These are phyloP conservation scores for Heterobasidion parviporum DNA, from an alignment of 1,284 basidiomycete species.

Conservation along the genomic window DNA sequence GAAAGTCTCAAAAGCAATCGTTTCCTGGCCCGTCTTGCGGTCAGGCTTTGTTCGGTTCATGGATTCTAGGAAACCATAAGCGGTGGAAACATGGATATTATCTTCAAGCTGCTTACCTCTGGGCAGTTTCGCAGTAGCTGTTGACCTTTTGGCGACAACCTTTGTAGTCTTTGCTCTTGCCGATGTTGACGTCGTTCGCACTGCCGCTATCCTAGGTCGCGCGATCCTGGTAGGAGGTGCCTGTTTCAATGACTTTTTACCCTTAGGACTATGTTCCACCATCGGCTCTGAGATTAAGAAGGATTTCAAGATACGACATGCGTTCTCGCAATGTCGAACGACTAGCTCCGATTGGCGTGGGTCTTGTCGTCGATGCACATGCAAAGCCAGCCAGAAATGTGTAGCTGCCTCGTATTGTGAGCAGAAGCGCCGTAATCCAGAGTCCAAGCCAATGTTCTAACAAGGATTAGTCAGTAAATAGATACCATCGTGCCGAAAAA, in stretches of 20 bases:
- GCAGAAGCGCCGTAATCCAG: constrained; percentile 26
- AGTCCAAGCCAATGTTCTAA: constrained; percentile 37
- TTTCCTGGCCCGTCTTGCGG: no score
- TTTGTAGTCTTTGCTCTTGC: constrained; percentile 1
- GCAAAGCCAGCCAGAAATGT: constrained; percentile 59
- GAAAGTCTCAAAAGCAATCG: constrained; percentile 36
- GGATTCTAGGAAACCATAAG: no score
- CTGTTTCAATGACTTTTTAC: constrained; percentile 18
- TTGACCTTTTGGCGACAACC: neutral
- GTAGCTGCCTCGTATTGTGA: constrained; percentile 40
- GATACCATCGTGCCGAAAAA: neutral
- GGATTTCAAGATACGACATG: constrained; percentile 36
- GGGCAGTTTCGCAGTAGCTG: constrained; percentile 3
- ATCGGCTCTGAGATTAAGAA: constrained; percentile 17
- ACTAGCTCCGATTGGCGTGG: constrained; percentile 32
- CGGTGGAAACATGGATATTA: neutral
- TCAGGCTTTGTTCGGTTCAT: no score
- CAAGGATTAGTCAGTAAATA: neutral
- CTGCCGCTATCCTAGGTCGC: constrained; percentile 4
- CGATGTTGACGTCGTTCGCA: constrained; percentile 2
- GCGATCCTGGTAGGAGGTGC: constrained; percentile 9
- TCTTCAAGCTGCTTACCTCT: neutral
- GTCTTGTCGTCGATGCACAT: constrained; percentile 46
- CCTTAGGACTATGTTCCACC: constrained; percentile 14
- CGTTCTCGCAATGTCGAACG: constrained; percentile 39